Base-by-base conservation (phyloP, 2,329 filamentous ascomycete species). In the Diaporthe sp. region DNA sequence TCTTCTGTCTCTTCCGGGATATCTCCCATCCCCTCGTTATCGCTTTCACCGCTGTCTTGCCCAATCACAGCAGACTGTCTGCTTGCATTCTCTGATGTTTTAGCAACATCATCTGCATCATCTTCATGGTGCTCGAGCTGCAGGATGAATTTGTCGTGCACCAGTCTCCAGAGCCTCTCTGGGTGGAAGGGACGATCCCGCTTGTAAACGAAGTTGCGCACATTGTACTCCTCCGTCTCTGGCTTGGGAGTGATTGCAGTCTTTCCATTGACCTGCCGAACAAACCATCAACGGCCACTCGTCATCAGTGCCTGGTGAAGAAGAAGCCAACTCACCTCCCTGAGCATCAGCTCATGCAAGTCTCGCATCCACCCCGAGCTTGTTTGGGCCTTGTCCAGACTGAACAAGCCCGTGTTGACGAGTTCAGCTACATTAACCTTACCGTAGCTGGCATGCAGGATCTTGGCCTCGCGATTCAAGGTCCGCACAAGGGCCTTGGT, bases 211-310 rank as follows among this genome's bases (percentile, higher is more conserved):
- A 94, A 94, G 80, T 91, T 94, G 49, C 90, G 89, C 15, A 95
- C 92, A 10, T 92, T 92, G 80, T 94, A 94, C 86, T 94, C 93
- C 73, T 94, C 87, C 0, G 92, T 94, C 83, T 94, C 93, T 0
- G 93, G 93, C 80, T 91, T 94, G 0, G 92, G 92, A 0, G 90
- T 91, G 68, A 92, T 81, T 3, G 88, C 87, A 37, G 90, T 90
- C 22, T 83, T 82, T 0, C 86, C 86, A 61, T 87, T 87, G 49
- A 87, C 84, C 84, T 86, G 55, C 1, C 13, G 15, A 7, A 10
- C 31, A 25, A 37, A 2, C 5, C n/a, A 10, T 68, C 15, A 68
- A 19, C 10, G 1, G 1, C 15, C 31, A 31, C 1, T 13, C 15
- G 2, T 74, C 15, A 71, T 46, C n/a, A 31, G 10, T 19, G 2